phyloP scores from a whole-genome alignment of 331 rosid genomes.

The Quercus tomentella region DNA sequence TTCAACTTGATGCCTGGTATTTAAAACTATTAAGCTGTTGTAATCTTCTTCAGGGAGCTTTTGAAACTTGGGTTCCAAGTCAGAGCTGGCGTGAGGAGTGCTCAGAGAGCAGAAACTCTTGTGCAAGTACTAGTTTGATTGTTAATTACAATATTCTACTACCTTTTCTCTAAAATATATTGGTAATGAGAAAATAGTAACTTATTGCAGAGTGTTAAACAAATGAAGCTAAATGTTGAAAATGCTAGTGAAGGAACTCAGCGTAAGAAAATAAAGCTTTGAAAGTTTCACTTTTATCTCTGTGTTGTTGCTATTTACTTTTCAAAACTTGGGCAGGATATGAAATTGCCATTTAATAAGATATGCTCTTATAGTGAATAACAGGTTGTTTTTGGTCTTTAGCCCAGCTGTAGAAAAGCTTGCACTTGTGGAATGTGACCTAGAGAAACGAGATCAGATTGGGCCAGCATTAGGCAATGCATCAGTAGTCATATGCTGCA shows the following conservation, averaged over 20 bases:
- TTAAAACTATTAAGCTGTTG: conserved; percentile 11
- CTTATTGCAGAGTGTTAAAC: conserved; percentile 72
- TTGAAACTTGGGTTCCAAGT: conserved; percentile 89
- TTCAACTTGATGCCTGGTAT: background rate
- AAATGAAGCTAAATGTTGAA: conserved; percentile 50
- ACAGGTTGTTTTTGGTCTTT: conserved; percentile 79
- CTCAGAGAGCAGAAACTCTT: conserved; percentile 65
- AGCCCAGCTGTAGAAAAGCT: conserved; percentile 99
- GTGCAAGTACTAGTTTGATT: conserved; percentile 47
- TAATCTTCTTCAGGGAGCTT: conserved; percentile 73
- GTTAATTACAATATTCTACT: background rate
- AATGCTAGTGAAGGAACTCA: conserved; percentile 42
- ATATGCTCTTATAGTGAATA: conserved; percentile 46
- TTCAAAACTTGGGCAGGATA: background rate
- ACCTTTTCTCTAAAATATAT: conserved; percentile 11
- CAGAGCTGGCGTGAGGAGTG: conserved; percentile 80
- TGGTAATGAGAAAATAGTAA: conserved; percentile 10
- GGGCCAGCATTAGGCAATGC: conserved; percentile 70
- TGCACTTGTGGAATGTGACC: conserved; percentile 95
- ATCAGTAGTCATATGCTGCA: conserved; percentile 77
- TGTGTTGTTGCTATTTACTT: background rate
- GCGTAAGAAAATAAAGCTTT: conserved; percentile 50
- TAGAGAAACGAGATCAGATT: conserved; percentile 68
- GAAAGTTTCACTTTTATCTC: conserved; percentile 14
- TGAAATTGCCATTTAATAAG: conserved; percentile 3